Evolutionary conservation across 2,329 filamentous ascomycete species (phyloP).

Genomic region (Colletotrichum caudatum): DNA sequence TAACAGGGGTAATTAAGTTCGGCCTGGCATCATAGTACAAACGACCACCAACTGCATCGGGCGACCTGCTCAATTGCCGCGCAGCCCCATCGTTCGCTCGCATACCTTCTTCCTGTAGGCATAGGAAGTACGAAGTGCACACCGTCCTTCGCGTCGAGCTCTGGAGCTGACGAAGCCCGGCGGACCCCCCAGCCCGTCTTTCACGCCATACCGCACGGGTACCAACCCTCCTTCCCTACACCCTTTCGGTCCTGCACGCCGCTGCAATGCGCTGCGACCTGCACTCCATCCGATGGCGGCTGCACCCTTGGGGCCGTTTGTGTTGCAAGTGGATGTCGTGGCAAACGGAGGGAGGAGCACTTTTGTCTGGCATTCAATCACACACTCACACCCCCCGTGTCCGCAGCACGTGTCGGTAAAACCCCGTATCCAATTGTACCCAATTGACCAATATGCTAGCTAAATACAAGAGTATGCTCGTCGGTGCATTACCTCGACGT

Average conservation of each 20-base stretch:
- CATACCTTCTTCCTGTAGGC: no score
- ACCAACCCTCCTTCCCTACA: neutral
- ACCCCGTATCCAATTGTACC: constrained; percentile 13
- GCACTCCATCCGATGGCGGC: constrained; percentile 33
- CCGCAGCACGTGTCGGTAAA: neutral
- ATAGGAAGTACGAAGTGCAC: no score
- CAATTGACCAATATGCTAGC: constrained; percentile 25
- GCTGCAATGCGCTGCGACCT: constrained; percentile 34
- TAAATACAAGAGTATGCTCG: constrained; percentile 23
- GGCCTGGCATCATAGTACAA: no score
- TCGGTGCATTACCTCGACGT: constrained; percentile 9
- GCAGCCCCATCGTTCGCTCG: constrained; percentile 25
- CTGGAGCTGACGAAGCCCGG: no score
- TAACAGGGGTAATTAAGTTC: no score
- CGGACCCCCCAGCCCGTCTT: constrained; percentile 12
- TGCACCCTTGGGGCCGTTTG: constrained; percentile 32
- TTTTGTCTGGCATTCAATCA: constrained; percentile 28
- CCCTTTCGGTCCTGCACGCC: constrained; percentile 11
- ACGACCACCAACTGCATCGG: neutral
- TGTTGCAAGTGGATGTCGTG: constrained; percentile 28
- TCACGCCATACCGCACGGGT: constrained; percentile 31
- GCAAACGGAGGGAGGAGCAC: constrained; percentile 8
- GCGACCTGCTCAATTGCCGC: constrained; percentile 9
- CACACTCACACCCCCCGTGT: neutral
- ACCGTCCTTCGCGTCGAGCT: neutral